Conservation (phyloP, 140 eudicot species). For the Cichorium intybus region DNA sequence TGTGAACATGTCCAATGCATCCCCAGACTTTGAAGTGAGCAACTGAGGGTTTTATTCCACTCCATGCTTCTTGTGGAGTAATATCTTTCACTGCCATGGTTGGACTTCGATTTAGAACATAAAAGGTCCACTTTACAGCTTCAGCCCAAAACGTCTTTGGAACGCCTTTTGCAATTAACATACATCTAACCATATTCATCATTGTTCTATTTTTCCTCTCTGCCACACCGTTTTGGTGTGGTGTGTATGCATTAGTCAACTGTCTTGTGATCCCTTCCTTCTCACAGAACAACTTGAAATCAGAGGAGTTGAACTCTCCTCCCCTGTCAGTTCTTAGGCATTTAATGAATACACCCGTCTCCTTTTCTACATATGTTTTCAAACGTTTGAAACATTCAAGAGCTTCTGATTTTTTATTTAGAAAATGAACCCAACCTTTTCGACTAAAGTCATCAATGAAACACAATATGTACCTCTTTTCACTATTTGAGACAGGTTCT, state of each 20-base stretch:
- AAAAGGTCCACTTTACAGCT: no score
- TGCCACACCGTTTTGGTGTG: no score
- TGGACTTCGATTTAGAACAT: neutral
- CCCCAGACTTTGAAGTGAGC: no score
- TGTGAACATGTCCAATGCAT: no score
- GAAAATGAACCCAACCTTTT: neutral
- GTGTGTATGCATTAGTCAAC: neutral
- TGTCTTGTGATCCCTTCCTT: constrained; percentile 12
- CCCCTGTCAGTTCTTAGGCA: constrained; percentile 2
- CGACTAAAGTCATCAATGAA: constrained; percentile 10
- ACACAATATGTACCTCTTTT: neutral
- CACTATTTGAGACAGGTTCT: neutral
- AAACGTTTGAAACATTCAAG: neutral
- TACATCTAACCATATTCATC: no score
- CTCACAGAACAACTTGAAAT: neutral
- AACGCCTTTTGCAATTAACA: no score
- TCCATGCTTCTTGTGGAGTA: neutral
- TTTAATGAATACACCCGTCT: neutral
- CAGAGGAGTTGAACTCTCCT: constrained; percentile 1
- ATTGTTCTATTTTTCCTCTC: no score
- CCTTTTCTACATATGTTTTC: neutral
- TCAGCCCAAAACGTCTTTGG: no score
- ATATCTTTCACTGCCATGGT: neutral
- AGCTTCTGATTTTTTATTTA: neutral
- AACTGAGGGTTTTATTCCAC: no score